Evolutionary conservation across 2,329 filamentous ascomycete genomes (phyloP), one percentile per base, ranked within the genome.

Genomic region (Colletotrichum nymphaeae): DNA sequence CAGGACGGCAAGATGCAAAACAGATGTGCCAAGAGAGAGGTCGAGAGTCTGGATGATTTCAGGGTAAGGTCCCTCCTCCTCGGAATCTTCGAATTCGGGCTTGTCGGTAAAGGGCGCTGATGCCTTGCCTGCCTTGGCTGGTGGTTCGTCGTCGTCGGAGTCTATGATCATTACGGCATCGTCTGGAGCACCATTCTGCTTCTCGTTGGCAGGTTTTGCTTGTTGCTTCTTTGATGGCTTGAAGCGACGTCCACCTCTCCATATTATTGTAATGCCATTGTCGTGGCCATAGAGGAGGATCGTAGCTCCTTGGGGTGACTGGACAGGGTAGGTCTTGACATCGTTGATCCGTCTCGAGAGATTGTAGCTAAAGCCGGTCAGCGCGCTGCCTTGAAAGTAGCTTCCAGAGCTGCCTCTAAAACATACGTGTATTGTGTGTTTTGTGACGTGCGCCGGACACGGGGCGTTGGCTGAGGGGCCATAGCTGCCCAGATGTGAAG

Each of bases 211-310:
- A 62, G 78, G 73, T 59, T 78, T 75, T 19, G 78, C 72, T 1
- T 76, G 74, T 19, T 79, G 76, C 64, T 86, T 84, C 49, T 83
- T 80, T 1, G 80, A 75, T 1, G 83, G 74, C 78, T 90, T 92
- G 77, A 93, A 88, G n/a, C 86, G 84, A 63, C 86, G 86, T 12
- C 91, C 91, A 58, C 91, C 91, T 55, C 90, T 87, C 91, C 91
- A 93, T 28, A 90, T 80, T 49, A 93, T 77, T 3, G 87, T 90
- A 55, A 92, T 81, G 57, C 91, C 91, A 79, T 88, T 90, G 72
- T 92, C 89, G 76, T 92, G 90, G 58, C 89, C 90, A 77, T 92
- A 92, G 57, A 93, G 81, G 30, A 93, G 79, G 77, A 93, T 87
- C 2, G 87, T 90, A 7, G 91, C 91, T 46, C 91, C 91, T 77